Conservation (phyloP, 2,329 filamentous ascomycete species). For the Pseudogymnoascus sp. region DNA sequence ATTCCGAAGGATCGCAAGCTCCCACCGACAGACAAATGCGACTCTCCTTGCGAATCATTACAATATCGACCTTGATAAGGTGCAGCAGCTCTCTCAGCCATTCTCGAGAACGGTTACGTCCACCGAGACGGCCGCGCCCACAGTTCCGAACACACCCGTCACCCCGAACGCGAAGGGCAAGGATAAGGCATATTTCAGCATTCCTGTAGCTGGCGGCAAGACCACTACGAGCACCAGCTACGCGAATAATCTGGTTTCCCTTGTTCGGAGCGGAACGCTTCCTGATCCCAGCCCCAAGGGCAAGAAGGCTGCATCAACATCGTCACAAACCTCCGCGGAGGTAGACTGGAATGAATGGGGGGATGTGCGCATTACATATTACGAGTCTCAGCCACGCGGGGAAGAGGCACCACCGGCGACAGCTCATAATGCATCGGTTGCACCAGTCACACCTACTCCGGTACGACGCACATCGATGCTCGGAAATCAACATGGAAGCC, state of each 20-base stretch:
- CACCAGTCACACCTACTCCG: constrained; percentile 27
- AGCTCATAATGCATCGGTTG: constrained; percentile 19
- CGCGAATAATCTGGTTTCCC: constrained; percentile 73
- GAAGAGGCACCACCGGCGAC: constrained; percentile 23
- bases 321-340: constrained; percentile 20
- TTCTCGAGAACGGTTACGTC: constrained; percentile 63
- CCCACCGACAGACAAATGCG: constrained; percentile 58
- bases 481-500: constrained; percentile 23
- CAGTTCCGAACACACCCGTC: constrained; percentile 43
- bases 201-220: constrained; percentile 34
- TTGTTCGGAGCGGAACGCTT: constrained; percentile 51
- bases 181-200: constrained; percentile 49
- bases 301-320: constrained; percentile 14
- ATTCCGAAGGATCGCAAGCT: constrained; percentile 62
- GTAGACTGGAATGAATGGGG: constrained; percentile 68
- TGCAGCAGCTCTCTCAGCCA: constrained; percentile 74
- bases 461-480: constrained; percentile 27
- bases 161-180: constrained; percentile 62
- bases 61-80: constrained; percentile 66
- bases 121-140: constrained; percentile 37
- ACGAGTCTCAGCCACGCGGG: constrained; percentile 32
- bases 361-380: constrained; percentile 73
- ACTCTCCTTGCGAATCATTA: constrained; percentile 78
- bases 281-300: constrained; percentile 25
- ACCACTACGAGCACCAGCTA: constrained; percentile 48